Evolutionary conservation across 176 grass and related monocot genomes (phyloP), one percentile per base, ranked within the genome.

Genomic region (Calamus simplicifolius): DNA sequence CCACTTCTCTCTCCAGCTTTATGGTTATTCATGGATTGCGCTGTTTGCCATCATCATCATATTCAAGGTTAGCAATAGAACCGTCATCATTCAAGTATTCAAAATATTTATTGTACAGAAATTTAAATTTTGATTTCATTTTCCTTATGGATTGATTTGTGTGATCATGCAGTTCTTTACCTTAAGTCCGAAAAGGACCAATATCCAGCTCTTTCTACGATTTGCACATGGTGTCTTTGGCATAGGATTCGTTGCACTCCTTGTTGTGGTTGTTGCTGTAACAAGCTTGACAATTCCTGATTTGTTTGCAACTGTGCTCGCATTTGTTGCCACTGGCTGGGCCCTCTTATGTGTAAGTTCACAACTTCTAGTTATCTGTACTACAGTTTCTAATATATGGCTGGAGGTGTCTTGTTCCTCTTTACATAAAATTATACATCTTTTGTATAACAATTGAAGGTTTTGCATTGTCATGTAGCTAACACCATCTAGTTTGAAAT

Each of bases 21-120:
- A 97, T 63, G 92, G 92, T 52, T 97, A 82, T 73, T 97, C 92
- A 26, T 97, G 92, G 92, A 76, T 85, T 73, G 81, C 77, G 52
- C 84, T 97, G 54, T 19, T 97, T 72, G 63, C 80, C 51, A 80
- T 88, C 61, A 84, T 97, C 18, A 59, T 81, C 49, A 72, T 97
- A 50, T 97, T 88, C 64, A 97, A 97, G 92, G 92, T 91, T 64
- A 70, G 65, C 21, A 43, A 43, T 54, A 68, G 53, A 30, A 77
- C 35, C 56, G 13, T 23, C 27, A 13, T 43, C 2, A 8, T 72
- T 62, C 19, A 14, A 18, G 16, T 23, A 18, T 54, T 52, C 18
- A 63, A 63, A 43, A 12, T 43, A 43, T 7, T 43, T 43, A 12
- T 13, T 43, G 5, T 43, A 10, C 35, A 43, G 8, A 43, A 43